These are phyloP conservation scores for Populus deltoides DNA, from an alignment of 345 rosid genomes.

Conservation along the genomic window DNA sequence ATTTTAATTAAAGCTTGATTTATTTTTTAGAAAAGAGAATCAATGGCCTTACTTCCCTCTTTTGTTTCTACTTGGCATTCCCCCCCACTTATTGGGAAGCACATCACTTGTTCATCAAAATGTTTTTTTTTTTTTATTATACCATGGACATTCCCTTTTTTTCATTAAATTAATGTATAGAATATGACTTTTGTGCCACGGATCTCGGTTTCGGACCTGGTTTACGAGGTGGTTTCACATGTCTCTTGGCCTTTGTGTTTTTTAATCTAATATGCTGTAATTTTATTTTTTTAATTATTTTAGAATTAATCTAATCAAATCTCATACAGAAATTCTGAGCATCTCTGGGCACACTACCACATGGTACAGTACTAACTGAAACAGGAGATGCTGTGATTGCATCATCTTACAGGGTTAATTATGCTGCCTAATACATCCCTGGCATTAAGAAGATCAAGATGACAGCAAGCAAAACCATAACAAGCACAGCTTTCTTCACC, in stretches of 20 bases:
- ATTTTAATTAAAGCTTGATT: no score
- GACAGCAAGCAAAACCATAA: conserved; percentile 25
- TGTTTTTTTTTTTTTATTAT: not conserved
- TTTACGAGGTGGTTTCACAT: no score
- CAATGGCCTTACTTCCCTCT: not conserved
- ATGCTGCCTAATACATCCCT: not conserved
- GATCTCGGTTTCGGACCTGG: no score
- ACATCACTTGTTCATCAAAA: no score
- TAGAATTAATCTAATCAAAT: no score
- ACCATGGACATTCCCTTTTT: not conserved
- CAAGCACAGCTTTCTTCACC: conserved; percentile 1
- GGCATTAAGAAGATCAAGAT: conserved; percentile 28
- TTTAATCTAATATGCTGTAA: no score
- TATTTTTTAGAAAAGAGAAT: no score
- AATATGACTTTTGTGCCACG: not conserved
- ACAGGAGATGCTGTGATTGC: not conserved
- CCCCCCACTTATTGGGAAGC: not conserved
- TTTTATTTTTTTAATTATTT: no score
- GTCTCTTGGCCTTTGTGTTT: no score
- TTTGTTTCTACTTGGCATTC: not conserved
- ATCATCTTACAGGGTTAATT: not conserved
- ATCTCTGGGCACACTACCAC: no score
- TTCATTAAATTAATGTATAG: not conserved
- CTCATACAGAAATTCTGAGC: no score
- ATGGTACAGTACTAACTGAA: not conserved